Base-by-base conservation (phyloP, 2,329 filamentous ascomycete species). In the Colletotrichum sp. region DNA sequence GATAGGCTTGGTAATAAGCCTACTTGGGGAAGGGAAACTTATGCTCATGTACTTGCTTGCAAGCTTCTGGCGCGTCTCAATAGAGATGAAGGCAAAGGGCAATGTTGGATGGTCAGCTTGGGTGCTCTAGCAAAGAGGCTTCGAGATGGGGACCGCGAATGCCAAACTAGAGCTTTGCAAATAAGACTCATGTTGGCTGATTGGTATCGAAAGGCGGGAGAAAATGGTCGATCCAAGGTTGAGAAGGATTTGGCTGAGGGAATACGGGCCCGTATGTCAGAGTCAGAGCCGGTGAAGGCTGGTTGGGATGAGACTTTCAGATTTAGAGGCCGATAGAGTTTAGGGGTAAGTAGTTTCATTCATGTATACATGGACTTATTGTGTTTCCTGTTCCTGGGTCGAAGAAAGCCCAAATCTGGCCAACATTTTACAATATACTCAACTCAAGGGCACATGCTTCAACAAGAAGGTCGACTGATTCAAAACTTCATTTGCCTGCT, bases 401-500 rank as follows among this genome's bases (percentile, higher is more conserved):
- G 7, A 8, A 38, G 8, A 18, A 1, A n/a, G 16, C 16, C 36
- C 5, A 43, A 18, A 2, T 3, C 36, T 3, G 16, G 16, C 5
- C 16, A n/a, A n/a, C 8, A 24, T 10, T 15, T 10, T 24, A 24
- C 0, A 57, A 0, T 28, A 26, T 21, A 58, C 4, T 18, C 21
- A 26, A 28, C 55, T 48, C 1, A 48, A 0, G 3, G 3, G 26
- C 21, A 28, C 7, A 63, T 10, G 3, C n/a, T 34, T 0, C 0
- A 63, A 36, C 2, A 10, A 16, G n/a, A 32, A 0, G 8, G 24
- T 36, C 55, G 15, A 16, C 13, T 58, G 13, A 57, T 32, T 73
- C 73, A 68, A 73, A 73, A 52, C 57, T n/a, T 48, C 28, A 34
- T 75, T 67, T 75, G 57, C 63, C 38, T 75, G 55, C 38, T 48